These are phyloP conservation scores for Pleodorina starrii DNA, from an alignment of 139 green algal genomes.

Conservation along the genomic window DNA sequence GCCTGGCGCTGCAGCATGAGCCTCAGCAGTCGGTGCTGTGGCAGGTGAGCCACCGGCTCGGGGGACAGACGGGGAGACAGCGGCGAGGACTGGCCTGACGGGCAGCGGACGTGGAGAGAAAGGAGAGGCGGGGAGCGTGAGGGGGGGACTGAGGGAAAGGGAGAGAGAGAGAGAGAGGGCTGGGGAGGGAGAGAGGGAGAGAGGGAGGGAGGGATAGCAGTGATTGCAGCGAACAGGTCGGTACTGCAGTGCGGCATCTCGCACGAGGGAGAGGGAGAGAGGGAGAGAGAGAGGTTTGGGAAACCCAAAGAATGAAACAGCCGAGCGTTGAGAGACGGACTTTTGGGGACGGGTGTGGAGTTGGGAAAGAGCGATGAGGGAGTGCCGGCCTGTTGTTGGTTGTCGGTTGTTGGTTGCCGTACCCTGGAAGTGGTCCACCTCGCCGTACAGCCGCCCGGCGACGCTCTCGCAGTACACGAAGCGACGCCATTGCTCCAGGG, in stretches of 20 bases:
- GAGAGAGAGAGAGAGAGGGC: background rate
- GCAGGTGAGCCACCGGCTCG: conserved; percentile 87
- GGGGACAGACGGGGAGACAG: conserved; percentile 58
- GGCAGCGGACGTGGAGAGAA: too few species aligned
- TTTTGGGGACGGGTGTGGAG: too few species aligned
- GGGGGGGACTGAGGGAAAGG: too few species aligned
- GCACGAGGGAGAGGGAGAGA: background rate
- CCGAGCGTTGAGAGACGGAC: too few species aligned
- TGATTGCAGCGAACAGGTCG: too few species aligned
- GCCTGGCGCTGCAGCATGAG: conserved; percentile 13
- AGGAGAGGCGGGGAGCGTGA: too few species aligned
- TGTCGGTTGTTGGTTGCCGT: too few species aligned
- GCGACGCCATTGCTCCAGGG: conserved; percentile 85
- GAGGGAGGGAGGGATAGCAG: too few species aligned
- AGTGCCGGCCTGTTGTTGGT: too few species aligned
- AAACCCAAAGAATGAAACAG: too few species aligned
- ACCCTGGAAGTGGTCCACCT: conserved; percentile 91
- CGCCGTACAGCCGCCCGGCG: conserved; percentile 71
- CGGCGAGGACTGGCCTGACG: conserved; percentile 47
- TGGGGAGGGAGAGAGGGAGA: background rate
- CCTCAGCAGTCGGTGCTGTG: conserved; percentile 87
- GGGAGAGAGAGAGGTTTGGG: background rate
- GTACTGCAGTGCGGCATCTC: too few species aligned
- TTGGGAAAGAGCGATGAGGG: too few species aligned
- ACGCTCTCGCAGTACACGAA: conserved; percentile 85